Evolutionary conservation across 257 asterid species (phyloP).

Genomic region (Solanum verrucosum): DNA sequence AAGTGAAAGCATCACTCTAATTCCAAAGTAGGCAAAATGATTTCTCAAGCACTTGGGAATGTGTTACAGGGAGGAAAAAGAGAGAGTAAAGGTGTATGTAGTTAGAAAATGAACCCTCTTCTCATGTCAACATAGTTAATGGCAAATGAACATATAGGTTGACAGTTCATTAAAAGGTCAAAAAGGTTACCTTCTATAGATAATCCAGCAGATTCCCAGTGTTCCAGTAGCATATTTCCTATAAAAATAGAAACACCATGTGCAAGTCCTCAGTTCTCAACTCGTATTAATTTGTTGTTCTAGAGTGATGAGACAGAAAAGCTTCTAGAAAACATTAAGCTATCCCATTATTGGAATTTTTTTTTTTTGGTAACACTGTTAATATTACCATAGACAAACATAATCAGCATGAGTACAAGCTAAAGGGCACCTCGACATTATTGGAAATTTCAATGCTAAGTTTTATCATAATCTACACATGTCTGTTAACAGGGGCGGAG

Average conservation of each 20-base stretch:
- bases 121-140: neutral
- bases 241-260: slow-evolving; percentile 5
- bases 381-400: neutral
- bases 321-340: neutral
- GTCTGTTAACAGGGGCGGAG: neutral
- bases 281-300: neutral
- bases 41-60: neutral
- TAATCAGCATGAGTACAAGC: neutral
- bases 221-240: slow-evolving; percentile 77
- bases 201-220: slow-evolving; percentile 71
- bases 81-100: neutral
- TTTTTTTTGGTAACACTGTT: neutral
- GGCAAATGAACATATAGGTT: neutral
- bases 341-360: neutral
- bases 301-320: neutral
- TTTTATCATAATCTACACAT: neutral
- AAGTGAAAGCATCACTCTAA: neutral
- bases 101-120: neutral
- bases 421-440: neutral
- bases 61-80: neutral
- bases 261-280: neutral
- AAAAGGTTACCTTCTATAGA: slow-evolving; percentile 51
- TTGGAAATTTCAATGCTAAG: neutral
- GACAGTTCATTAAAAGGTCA: neutral
- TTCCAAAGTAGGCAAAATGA: neutral